Base-by-base conservation (phyloP, 805 yeast species). In the Saccharomycopsis oosterbeekiorum region DNA sequence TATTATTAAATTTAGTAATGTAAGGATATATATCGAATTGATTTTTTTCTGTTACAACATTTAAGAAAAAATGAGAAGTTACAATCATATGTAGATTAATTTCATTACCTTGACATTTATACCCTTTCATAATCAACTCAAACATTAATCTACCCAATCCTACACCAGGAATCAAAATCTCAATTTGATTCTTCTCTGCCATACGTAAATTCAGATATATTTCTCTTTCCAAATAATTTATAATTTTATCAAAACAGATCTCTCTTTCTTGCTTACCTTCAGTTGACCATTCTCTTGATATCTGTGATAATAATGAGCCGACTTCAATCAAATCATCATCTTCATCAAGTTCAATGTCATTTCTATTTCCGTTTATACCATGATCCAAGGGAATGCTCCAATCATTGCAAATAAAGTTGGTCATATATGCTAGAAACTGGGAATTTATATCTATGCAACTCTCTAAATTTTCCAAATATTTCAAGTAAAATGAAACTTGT, bases 51-150 rank as follows among this genome's bases (percentile, higher is more conserved):
- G 55, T n/a, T 17, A 34, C 41, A 4, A 59, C 24, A 65, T 84
- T 85, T 37, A 85, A 69, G 4, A 84, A 70, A 65, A 73, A 83
- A 65, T 78, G 81, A 34, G 86, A 83, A 14, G 80, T 76, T 11
- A 83, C 68, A 2, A 85, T 70, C 88, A 85, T 84, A 67, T 82
- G 88, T 68, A 82, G 83, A 24, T 85, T 79, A 66, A 82, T 78
- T 66, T 85, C 89, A 67, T 84, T 85, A 0, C 89, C 89, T 66
- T 84, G 86, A n/a, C 82, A 77, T 73, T 77, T 71, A 67, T 82
- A 84, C 3, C 89, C 89, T 59, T 75, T 65, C 58, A 65, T 70
- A 1, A 82, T 84, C 61, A 83, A 71, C 58, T 84, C 88, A 57
- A 78, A 71, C 39, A 83, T 84, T 59, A 84, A 68, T 58, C 89